A percentile compares a stretch with the other conserved stretches of the same genome.
Evolutionary conservation across 1,284 basidiomycete genomes (phyloP).

Genomic region (Tranzscheliella williamsii): DNA sequence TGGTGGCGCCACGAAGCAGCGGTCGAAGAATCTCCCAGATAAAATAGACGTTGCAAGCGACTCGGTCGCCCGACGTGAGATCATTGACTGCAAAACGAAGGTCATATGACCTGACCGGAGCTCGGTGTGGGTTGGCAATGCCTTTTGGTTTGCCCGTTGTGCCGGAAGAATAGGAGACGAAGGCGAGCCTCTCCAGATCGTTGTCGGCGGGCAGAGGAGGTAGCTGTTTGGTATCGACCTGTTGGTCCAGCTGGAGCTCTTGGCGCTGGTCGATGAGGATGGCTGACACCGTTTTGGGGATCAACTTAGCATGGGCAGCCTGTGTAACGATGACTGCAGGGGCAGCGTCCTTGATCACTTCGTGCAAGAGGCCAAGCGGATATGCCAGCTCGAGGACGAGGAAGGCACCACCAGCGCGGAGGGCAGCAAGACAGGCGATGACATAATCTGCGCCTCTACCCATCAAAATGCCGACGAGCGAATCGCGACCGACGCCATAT

Average conservation of each 20-base stretch:
- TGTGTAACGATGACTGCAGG: constrained; percentile 56
- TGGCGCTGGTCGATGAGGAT: constrained; percentile 22
- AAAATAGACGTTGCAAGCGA: constrained; percentile 61
- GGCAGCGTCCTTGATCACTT: constrained; percentile 57
- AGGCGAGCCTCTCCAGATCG: constrained; percentile 57
- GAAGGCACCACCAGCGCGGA: constrained; percentile 59
- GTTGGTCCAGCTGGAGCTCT: constrained; percentile 1
- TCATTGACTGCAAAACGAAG: constrained; percentile 56
- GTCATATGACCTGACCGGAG: constrained; percentile 54
- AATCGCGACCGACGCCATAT: constrained; percentile 44
- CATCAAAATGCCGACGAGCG: constrained; percentile 56
- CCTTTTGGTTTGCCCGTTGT: constrained; percentile 60
- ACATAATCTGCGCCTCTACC: constrained; percentile 56
- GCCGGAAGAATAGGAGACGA: constrained; percentile 60
- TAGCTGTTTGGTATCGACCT: constrained; percentile 2
- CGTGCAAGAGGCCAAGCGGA: constrained; percentile 47
- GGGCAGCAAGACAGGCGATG: constrained; percentile 54
- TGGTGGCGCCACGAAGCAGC: constrained; percentile 55
- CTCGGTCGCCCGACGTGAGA: constrained; percentile 48
- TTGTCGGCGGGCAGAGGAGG: constrained; percentile 26
- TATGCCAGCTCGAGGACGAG: constrained; percentile 61
- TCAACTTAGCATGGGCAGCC: constrained; percentile 38
- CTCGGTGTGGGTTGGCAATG: constrained; percentile 58
- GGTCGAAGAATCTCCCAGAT: constrained; percentile 60
- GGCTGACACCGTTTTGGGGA: constrained; percentile 25